phyloP scores from a whole-genome alignment of 2,329 filamentous ascomycete species.

The Exophiala sp. region DNA sequence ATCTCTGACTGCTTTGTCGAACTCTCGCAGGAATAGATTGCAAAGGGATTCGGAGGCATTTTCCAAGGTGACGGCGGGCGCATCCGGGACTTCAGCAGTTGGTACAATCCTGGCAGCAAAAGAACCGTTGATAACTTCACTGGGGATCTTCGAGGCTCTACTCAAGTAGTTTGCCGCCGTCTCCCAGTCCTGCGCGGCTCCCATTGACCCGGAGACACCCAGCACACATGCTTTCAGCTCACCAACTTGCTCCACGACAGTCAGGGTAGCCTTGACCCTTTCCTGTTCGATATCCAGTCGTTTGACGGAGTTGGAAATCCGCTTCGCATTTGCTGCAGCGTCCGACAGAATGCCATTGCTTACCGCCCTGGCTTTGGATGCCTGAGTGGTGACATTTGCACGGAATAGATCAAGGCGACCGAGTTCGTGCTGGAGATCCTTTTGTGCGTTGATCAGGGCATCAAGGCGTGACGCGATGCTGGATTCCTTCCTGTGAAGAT shows the following conservation, averaged over 20 bases:
- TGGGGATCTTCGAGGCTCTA: constrained; percentile 73
- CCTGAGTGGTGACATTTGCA: constrained; percentile 80
- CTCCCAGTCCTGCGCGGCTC: constrained; percentile 97
- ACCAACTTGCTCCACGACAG: constrained; percentile 90
- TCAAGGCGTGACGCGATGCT: constrained; percentile 68
- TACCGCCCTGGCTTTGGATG: constrained; percentile 72
- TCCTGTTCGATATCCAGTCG: constrained; percentile 85
- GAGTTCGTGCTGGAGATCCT: constrained; percentile 79
- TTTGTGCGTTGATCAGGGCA: constrained; percentile 71
- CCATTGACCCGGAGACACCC: constrained; percentile 93
- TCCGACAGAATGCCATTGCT: constrained; percentile 85
- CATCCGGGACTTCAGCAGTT: constrained; percentile 89
- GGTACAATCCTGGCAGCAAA: constrained; percentile 93
- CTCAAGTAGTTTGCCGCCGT: constrained; percentile 85
- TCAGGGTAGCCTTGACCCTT: constrained; percentile 80
- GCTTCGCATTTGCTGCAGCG: constrained; percentile 76
- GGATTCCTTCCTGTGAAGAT: constrained; percentile 70
- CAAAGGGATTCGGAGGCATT: constrained; percentile 84
- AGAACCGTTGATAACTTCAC: constrained; percentile 69
- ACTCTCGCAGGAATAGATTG: constrained; percentile 84
- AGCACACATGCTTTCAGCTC: constrained; percentile 96
- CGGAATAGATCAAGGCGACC: constrained; percentile 82
- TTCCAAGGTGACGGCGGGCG: constrained; percentile 79
- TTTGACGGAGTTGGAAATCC: constrained; percentile 81
- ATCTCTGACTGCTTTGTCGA: constrained; percentile 82